These are phyloP conservation scores for Aspergillus aculeatus DNA, from an alignment of 2,329 filamentous ascomycete genomes.

Conservation along the genomic window DNA sequence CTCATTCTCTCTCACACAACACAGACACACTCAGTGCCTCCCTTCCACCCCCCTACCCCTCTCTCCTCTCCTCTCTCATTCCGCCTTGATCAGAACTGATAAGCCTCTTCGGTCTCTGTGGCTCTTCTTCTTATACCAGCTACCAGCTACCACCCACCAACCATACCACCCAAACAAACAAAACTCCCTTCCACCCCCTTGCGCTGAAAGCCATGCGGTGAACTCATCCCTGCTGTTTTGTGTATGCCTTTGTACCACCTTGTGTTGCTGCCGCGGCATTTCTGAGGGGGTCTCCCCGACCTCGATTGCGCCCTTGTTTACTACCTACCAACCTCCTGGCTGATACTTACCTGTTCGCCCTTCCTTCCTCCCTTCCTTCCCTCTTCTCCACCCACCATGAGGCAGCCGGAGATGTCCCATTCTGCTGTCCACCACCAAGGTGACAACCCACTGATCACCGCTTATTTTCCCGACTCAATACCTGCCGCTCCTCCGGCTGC, in stretches of 20 bases:
- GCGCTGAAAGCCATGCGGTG: constrained; percentile 25
- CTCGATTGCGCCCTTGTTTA: constrained; percentile 19
- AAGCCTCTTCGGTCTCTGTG: not conserved
- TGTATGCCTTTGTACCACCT: constrained; percentile 24
- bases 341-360: not conserved
- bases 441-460: constrained; percentile 24
- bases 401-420: constrained; percentile 38
- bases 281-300: constrained; percentile 16
- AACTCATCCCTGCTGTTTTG: constrained; percentile 20
- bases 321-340: constrained; percentile 14
- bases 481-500: constrained; percentile 21
- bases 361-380: constrained; percentile 10
- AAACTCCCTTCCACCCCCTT: constrained; percentile 15
- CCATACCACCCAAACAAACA: no score
- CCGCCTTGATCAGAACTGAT: not conserved
- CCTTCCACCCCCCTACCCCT: constrained; percentile 2
- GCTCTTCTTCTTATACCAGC: constrained; percentile 6
- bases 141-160: no score
- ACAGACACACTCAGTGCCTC: not conserved
- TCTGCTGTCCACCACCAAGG: constrained; percentile 35
- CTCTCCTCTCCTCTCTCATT: not conserved
- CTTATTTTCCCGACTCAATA: constrained; percentile 21
- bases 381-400: constrained; percentile 26
- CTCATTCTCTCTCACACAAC: no score
- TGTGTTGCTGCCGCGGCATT: constrained; percentile 19